Conservation (phyloP, 2,329 filamentous ascomycete species). For the Bipolaris zeicola region DNA sequence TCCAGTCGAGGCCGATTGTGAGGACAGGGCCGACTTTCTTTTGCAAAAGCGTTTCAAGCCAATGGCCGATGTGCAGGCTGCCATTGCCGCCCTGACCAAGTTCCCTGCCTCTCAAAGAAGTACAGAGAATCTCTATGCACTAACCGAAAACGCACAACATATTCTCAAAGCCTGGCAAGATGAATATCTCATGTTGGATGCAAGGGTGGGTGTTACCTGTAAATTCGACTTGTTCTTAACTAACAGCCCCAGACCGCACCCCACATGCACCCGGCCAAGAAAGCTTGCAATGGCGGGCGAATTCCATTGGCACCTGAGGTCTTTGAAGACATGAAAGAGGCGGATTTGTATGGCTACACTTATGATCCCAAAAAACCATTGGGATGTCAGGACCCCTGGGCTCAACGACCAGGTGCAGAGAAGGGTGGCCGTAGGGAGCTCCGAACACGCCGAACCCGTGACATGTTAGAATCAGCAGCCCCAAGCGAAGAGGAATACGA, state of each 20-base stretch:
- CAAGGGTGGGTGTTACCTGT: constrained; percentile 32
- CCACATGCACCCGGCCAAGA: constrained; percentile 58
- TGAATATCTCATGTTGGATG: constrained; percentile 63
- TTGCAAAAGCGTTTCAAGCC: constrained; percentile 50
- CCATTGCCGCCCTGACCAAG: constrained; percentile 53
- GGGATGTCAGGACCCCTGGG: constrained; percentile 62
- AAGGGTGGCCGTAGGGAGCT: constrained; percentile 54
- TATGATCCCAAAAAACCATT: constrained; percentile 59
- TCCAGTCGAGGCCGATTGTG: constrained; percentile 42
- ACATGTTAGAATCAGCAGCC: constrained; percentile 46
- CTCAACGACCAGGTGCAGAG: constrained; percentile 56
- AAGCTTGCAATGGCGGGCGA: constrained; percentile 56
- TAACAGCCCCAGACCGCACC: constrained; percentile 51
- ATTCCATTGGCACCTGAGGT: constrained; percentile 54
- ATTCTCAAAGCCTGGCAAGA: constrained; percentile 63
- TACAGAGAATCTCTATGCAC: constrained; percentile 59
- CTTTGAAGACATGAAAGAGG: constrained; percentile 66
- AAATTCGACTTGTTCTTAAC: constrained; percentile 25
- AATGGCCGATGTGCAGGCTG: constrained; percentile 51
- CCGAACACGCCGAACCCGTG: constrained; percentile 51
- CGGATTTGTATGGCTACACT: constrained; percentile 64
- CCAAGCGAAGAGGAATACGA: constrained; percentile 48
- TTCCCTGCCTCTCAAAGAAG: constrained; percentile 51
- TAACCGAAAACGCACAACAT: constrained; percentile 60
- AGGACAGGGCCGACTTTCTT: constrained; percentile 50